Evolutionary conservation across 495 filamentous ascomycete genomes (phyloP), one percentile per base, ranked within the genome.

Genomic region (Polyplosphaeria fusca): DNA sequence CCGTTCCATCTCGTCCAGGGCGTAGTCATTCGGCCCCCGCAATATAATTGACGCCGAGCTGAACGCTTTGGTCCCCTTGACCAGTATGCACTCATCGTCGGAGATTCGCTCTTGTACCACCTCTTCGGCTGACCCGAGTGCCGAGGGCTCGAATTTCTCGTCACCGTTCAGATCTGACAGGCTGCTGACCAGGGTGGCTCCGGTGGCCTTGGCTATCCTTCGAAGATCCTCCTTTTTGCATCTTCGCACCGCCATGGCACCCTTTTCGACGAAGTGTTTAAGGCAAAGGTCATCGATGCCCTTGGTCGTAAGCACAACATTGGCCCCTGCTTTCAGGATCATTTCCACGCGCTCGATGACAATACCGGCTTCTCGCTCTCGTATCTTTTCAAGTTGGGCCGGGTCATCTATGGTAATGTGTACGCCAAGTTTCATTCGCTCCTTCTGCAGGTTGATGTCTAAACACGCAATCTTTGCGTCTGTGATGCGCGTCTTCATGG

Each of bases 221-320:
- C 93, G 80, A 47, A 99, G 80, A 65, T 99, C 93, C 73, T 99
- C 93, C 80, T 99, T 99, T 79, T 99, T 99, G 74, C 92, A 96
- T 62, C 93, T 81, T 42, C 93, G 84, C 19, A 99, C 91, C 14
- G 87, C 93, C 88, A 99, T 96, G 51, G 91, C 91, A 51, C 91
- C 91, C 70, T 81, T 86, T 79, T 99, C 94, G 47, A 97, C 80
- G 67, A 99, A 97, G 28, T 86, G 76, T 79, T 99, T 99, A 60
- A 99, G 75, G 60, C 86, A 86, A 73, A 97, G 79, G 60, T 99
- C 93, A 68, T 99, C 93, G 65, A 99, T 97, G 65, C 93, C 93
- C 77, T 99, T 97, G 28, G 93, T 97, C 7, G 94, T 99, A 46
- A 99, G 74, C 47, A 99, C 74, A 59, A 97, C 93, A 68, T 97